These are phyloP conservation scores for Starmerella tilneyi DNA, from an alignment of 805 yeast genomes.

Conservation along the genomic window DNA sequence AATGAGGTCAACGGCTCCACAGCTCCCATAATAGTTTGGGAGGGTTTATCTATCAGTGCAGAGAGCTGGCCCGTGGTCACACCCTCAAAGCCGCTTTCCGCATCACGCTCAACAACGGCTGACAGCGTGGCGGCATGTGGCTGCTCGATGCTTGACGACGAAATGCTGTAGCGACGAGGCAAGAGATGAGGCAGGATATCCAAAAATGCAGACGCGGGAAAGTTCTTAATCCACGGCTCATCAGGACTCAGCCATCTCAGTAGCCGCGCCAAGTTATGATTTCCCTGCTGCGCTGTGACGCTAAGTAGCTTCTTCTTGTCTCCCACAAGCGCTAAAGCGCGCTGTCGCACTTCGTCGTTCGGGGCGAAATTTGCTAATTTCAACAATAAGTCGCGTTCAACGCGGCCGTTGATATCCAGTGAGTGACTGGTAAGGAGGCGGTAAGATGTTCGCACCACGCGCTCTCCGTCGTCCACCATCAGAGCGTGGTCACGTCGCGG, in stretches of 20 bases:
- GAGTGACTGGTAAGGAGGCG: conserved; percentile 63
- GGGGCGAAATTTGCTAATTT: conserved; percentile 68
- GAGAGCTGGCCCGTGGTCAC: conserved; percentile 21
- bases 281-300: background rate
- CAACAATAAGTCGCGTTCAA: conserved; percentile 60
- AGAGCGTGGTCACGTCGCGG: conserved; percentile 33
- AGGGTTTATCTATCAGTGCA: background rate
- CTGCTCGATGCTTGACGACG: conserved; percentile 63
- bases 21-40: background rate
- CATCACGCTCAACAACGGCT: conserved; percentile 56
- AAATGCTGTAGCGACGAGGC: conserved; percentile 78
- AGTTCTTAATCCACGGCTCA: conserved; percentile 50
- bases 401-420: conserved; percentile 68
- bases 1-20: conserved; percentile 61
- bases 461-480: conserved; percentile 46
- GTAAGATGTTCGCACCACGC: conserved; percentile 44
- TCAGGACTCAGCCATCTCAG: conserved; percentile 48
- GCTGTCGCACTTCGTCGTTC: conserved; percentile 35
- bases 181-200: conserved; percentile 60
- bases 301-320: conserved; percentile 42
- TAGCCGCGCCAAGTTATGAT: conserved; percentile 41
- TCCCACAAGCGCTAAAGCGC: conserved; percentile 39
- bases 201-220: conserved; percentile 52
- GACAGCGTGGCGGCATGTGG: conserved; percentile 60
- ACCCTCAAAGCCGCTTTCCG: conserved; percentile 16